Conservation (phyloP, 2,329 filamentous ascomycete species). For the Phaeosphaeriaceae sp. region DNA sequence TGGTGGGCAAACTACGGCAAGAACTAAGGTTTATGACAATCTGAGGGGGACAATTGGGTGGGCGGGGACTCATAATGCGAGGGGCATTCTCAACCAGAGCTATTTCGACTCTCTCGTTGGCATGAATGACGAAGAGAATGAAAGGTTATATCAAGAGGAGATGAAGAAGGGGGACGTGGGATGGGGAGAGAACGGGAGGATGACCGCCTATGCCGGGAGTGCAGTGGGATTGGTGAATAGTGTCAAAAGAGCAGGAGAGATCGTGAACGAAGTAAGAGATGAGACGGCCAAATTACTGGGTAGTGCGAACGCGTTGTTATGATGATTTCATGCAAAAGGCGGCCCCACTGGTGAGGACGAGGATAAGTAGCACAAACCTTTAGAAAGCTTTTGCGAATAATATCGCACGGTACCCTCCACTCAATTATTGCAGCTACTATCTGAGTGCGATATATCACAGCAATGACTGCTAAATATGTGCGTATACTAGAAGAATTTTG, state of each 20-base stretch:
- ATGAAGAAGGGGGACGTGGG: conserved; percentile 57
- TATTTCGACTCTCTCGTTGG: conserved; percentile 51
- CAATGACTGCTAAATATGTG: too few relatives aligned
- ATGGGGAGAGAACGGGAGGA: conserved; percentile 58
- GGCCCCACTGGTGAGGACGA: too few relatives aligned
- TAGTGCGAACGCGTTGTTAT: conserved; percentile 1
- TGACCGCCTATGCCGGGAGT: conserved; percentile 69
- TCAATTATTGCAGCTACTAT: too few relatives aligned
- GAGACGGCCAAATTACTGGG: conserved; percentile 45
- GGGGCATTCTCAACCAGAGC: conserved; percentile 64
- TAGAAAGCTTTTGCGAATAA: too few relatives aligned
- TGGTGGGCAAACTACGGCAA: conserved; percentile 58
- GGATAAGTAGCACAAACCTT: too few relatives aligned
- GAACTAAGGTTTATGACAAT: conserved; percentile 60
- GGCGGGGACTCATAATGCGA: conserved; percentile 63
- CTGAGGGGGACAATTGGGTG: conserved; percentile 64
- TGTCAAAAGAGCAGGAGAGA: conserved; percentile 58
- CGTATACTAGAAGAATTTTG: too few relatives aligned
- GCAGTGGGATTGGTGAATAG: conserved; percentile 64
- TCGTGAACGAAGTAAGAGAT: conserved; percentile 57
- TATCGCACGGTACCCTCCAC: too few relatives aligned
- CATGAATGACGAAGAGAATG: conserved; percentile 53
- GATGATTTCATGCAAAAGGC: not conserved
- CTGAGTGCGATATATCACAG: too few relatives aligned
- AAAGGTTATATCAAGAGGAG: conserved; percentile 55